phyloP scores from a whole-genome alignment of 2,329 filamentous ascomycete genomes.

The Capronia americana region DNA sequence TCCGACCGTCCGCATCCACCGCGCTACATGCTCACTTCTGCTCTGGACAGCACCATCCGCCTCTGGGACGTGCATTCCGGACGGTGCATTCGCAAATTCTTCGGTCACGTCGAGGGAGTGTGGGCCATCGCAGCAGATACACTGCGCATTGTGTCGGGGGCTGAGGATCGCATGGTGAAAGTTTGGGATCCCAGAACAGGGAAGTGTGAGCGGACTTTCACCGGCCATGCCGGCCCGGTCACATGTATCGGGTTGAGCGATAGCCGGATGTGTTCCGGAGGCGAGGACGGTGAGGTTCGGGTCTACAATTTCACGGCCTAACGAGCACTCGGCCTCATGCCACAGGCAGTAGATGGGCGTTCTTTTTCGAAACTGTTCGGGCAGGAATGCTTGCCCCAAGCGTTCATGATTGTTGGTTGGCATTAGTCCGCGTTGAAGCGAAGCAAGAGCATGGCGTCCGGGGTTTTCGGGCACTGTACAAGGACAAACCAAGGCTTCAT shows the following conservation, averaged over 20 bases:
- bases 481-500: not conserved
- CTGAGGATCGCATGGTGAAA: conserved; percentile 94
- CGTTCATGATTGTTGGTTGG: not conserved
- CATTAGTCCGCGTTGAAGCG: not conserved
- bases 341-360: not conserved
- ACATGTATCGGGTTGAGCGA: conserved; percentile 93
- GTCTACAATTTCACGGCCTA: conserved; percentile 73
- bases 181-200: conserved; percentile 92
- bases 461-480: not conserved
- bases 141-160: conserved; percentile 83
- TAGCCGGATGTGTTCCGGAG: conserved; percentile 84
- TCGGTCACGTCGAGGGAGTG: conserved; percentile 94
- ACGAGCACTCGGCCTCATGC: not conserved
- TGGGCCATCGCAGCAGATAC: conserved; percentile 93
- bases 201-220: conserved; percentile 89
- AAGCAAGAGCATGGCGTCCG: not conserved
- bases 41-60: conserved; percentile 87
- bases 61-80: conserved; percentile 89
- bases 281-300: conserved; percentile 90
- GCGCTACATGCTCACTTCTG: conserved; percentile 90
- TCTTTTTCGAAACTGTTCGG: not conserved
- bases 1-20: conserved; percentile 74
- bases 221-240: conserved; percentile 86
- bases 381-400: not conserved
- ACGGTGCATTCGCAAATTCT: conserved; percentile 87